Percentiles rank a stretch among this genome's conserved stretches.
Conservation (phyloP, 2,329 filamentous ascomycete genomes). For the Aspergillus sp. region DNA sequence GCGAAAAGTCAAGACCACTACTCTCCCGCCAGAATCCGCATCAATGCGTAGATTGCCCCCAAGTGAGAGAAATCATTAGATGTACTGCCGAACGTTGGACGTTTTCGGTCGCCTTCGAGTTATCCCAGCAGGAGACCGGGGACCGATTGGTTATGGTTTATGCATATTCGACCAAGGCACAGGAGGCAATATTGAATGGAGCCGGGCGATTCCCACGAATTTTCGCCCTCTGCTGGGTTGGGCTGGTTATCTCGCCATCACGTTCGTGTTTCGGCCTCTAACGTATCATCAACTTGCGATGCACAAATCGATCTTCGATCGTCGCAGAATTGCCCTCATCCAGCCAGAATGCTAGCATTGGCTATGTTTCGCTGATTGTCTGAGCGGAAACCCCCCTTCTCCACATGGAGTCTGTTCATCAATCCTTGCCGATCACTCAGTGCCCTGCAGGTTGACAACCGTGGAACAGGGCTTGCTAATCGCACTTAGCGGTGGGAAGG, state of each 20-base stretch:
- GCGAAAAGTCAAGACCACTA: slow-evolving; percentile 1
- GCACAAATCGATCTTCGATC: slow-evolving; percentile 4
- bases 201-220: slow-evolving; percentile 2
- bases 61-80: not conserved
- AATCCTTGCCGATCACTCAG: slow-evolving; percentile 28
- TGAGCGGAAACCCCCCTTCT: slow-evolving; percentile 18
- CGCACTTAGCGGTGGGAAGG: not conserved
- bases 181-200: slow-evolving; percentile 19
- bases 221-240: not conserved
- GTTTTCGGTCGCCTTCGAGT: not conserved
- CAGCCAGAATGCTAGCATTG: slow-evolving; percentile 16
- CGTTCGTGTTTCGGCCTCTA: not conserved
- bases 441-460: slow-evolving; percentile 21
- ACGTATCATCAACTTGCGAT: not conserved
- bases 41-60: not conserved
- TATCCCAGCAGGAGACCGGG: not conserved
- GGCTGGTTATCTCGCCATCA: slow-evolving; percentile 9
- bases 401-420: slow-evolving; percentile 23
- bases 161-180: slow-evolving; percentile 16
- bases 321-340: slow-evolving; percentile 2
- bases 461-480: slow-evolving; percentile 18
- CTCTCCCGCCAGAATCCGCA: not conserved
- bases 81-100: not conserved
- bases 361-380: slow-evolving; percentile 23
- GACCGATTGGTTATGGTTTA: slow-evolving; percentile 11